These are phyloP conservation scores for Microbotryum scabiosae DNA, from an alignment of 1,284 basidiomycete species.

Conservation along the genomic window DNA sequence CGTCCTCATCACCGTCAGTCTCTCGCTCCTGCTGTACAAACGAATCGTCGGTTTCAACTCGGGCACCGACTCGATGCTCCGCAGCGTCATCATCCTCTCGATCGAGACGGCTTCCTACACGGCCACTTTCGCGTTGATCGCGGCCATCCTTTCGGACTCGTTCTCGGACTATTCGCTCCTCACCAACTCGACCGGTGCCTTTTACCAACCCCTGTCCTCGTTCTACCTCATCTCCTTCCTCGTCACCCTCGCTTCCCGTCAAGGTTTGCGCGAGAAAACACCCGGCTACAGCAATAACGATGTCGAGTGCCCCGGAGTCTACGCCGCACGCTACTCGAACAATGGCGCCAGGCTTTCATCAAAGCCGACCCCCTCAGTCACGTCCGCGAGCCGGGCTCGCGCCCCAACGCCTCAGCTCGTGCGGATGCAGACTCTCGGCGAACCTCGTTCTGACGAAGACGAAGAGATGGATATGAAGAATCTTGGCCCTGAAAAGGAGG, in stretches of 20 bases:
- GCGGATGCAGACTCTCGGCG: no score
- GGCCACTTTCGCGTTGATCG: neutral
- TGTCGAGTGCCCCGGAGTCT: no score
- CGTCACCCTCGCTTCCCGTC: constrained; percentile 8
- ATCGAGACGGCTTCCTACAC: constrained; percentile 13
- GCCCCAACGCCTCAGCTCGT: no score
- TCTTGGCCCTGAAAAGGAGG: no score
- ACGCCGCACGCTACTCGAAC: no score
- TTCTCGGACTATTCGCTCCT: constrained; percentile 1
- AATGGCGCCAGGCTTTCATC: no score
- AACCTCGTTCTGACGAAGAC: no score
- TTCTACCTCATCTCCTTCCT: constrained; percentile 21
- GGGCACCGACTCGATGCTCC: constrained; percentile 8
- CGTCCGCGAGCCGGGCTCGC: no score
- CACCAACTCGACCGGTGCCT: neutral
- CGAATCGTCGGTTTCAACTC: constrained; percentile 4
- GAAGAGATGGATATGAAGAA: no score
- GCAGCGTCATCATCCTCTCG: constrained; percentile 5
- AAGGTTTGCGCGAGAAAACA: neutral
- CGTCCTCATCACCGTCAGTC: constrained; percentile 4
- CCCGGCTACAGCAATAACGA: no score
- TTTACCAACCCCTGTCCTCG: constrained; percentile 8
- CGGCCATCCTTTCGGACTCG: neutral
- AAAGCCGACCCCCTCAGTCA: no score
- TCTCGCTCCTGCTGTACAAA: constrained; percentile 3